Evolutionary conservation across 768 basidiomycete genomes (phyloP).

Genomic region (Mycena olivaceomarginata): DNA sequence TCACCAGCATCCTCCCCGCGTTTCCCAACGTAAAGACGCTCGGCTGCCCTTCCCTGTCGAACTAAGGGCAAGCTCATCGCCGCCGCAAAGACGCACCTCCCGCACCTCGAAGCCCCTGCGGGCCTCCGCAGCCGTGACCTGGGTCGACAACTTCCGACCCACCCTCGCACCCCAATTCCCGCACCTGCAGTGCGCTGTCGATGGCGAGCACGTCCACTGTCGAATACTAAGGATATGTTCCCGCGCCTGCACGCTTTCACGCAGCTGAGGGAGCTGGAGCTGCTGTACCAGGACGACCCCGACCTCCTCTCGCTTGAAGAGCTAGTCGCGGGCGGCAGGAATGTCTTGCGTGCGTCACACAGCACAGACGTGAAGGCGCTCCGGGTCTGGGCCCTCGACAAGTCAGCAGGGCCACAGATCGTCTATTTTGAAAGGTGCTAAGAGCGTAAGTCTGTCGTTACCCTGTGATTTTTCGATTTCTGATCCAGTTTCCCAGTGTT

Average conservation of each 20-base stretch:
- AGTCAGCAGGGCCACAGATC: not conserved
- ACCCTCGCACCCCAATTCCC: conserved; percentile 9
- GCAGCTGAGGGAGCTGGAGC: conserved; percentile 6
- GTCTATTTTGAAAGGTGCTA: not conserved
- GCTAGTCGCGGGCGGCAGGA: not conserved
- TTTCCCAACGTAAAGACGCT: conserved; percentile 31
- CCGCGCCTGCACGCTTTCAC: not conserved
- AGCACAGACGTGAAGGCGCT: not conserved
- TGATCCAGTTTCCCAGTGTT: too few species aligned
- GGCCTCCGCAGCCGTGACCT: not conserved
- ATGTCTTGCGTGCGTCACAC: not conserved
- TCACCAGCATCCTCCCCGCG: conserved; percentile 1
- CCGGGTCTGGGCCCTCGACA: conserved; percentile 7
- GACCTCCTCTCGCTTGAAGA: not conserved
- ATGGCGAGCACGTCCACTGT: not conserved
- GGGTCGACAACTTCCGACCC: not conserved
- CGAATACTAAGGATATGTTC: not conserved
- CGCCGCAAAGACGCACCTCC: not conserved
- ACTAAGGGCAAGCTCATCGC: not conserved
- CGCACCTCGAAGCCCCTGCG: conserved; percentile 9
- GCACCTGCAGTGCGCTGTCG: conserved; percentile 13
- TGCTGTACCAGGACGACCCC: not conserved
- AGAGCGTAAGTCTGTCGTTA: not conserved
- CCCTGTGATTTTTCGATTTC: too few species aligned
- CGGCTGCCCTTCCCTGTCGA: not conserved